Evolutionary conservation across 2,329 filamentous ascomycete genomes (phyloP), one percentile per base, ranked within the genome.

Genomic region (Chaetomiaceae sp.): DNA sequence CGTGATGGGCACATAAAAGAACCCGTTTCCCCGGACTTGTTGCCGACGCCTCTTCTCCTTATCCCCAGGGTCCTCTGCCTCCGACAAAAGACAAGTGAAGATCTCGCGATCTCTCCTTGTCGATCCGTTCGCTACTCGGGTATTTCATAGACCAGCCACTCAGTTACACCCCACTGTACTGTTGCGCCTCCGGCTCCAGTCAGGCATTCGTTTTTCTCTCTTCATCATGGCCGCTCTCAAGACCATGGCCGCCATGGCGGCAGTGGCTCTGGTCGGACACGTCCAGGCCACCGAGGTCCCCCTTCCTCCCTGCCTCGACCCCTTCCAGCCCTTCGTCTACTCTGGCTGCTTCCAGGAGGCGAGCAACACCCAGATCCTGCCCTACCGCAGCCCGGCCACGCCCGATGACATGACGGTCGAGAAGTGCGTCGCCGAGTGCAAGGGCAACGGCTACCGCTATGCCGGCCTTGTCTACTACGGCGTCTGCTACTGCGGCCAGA

Each of bases 401-500:
- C 29, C 30, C 41, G 36, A 53, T 21, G 65, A 67, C 60, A 77
- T 76, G 72, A 79, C 75, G 2, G 67, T 75, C 29, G 73, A 77
- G 66, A 68, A 66, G 58, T 79, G 76, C 57, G 66, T 73, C 36
- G 66, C 74, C 37, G 70, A 72, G 48, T 79, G 76, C 70, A 78
- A 78, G 65, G 75, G 73, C 48, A 64, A 78, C 58, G 71, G 73
- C 38, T 79, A 73, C 65, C 70, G 74, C 45, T 76, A 78, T 56
- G 74, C 76, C 57, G 76, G 76, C 51, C 71, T 79, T 30, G 70
- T 73, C 56, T 78, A 76, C 65, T 73, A 78, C 55, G 76, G 75
- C 53, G 67, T 73, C 37, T 80, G 80, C 68, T 81, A 79, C 65
- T 76, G 77, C 57, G 73, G 76, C 29, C 68, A 77, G 56, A 75